Evolutionary conservation across 164 flowering plant species (phyloP), one percentile per base, ranked within the genome.

Genomic region (Macadamia integrifolia): DNA sequence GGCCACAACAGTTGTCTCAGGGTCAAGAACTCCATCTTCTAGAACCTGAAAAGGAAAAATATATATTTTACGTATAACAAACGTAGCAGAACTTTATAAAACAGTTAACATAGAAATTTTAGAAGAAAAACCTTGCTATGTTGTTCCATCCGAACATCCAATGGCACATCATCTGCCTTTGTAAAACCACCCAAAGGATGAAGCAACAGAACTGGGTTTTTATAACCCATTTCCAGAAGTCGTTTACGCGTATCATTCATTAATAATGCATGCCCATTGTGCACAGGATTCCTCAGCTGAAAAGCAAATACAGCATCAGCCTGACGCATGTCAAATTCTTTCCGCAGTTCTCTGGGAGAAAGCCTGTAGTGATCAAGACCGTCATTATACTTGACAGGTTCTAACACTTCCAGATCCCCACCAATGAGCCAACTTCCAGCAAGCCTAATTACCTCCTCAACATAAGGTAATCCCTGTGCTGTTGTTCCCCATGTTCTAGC

Each of bases 301-400:
- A 93, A 93, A 11, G 98, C 98, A 82, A 93, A 93, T 63, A 93
- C 97, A 18, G 98, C 98, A 86, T 93, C 98, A 29, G 98, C 97
- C 61, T 88, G 75, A 62, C 96, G 94, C 75, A 65, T 84, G 61
- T 91, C 96, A 72, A 91, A 93, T 76, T 93, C 98, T 66, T 81
- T 64, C 12, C 98, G 79, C 15, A 91, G 84, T 79, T 88, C 87
- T 64, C 73, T 68, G 50, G 98, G 98, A 48, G 98, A 91, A 31
- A 93, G 93, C 76, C 98, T 82, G 79, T 87, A 93, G 75, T 86
- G 91, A 79, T 93, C 98, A 76, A 93, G 96, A 74, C 98, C 97
- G 58, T 93, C 98, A 62, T 90, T 84, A 70, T 93, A 93, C 67
- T 87, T 91, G 67, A 93, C 82, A 13, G 88, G 97, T 69, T 85